Evolutionary conservation across 2,329 filamentous ascomycete genomes (phyloP).

Genomic region (Neoascochyta sp.): DNA sequence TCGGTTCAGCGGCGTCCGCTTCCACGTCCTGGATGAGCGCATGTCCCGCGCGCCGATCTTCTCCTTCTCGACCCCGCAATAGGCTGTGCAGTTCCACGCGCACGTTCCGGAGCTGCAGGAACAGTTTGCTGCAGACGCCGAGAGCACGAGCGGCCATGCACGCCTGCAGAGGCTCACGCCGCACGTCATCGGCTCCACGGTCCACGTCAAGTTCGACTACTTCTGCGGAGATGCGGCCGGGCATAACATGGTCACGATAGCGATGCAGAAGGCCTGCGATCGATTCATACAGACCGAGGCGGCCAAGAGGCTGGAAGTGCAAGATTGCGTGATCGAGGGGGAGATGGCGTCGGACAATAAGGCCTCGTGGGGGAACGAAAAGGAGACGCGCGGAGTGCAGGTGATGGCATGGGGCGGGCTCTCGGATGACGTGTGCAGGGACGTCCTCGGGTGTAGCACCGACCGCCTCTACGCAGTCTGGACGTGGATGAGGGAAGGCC

Average conservation of each 20-base stretch:
- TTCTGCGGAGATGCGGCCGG: conserved; percentile 25
- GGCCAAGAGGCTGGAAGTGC: conserved; percentile 6
- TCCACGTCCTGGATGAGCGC: conserved; percentile 11
- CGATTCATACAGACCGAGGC: conserved; percentile 6
- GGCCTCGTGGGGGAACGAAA: conserved; percentile 20
- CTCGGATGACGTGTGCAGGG: conserved; percentile 2
- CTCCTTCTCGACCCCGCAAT: conserved; percentile 12
- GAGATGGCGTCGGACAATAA: conserved; percentile 26
- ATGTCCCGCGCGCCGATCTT: conserved; percentile 25
- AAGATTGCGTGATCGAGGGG: conserved; percentile 16
- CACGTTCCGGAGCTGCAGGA: background rate
- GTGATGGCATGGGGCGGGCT: conserved; percentile 21
- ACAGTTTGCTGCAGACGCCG: conserved; percentile 1
- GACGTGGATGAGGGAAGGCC: conserved; percentile 2
- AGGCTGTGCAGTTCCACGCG: conserved; percentile 11
- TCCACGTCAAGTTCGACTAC: conserved; percentile 14
- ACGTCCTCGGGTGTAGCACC: conserved; percentile 2
- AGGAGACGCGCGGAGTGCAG: conserved; percentile 18
- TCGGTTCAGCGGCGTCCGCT: conserved; percentile 13
- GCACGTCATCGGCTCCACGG: conserved; percentile 15
- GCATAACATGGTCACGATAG: conserved; percentile 33
- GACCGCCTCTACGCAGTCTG: conserved; percentile 1
- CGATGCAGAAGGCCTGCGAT: conserved; percentile 24
- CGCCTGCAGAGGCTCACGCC: conserved; percentile 10
- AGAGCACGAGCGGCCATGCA: conserved; percentile 10